Evolutionary conservation across 2,329 filamentous ascomycete species (phyloP), one percentile per base, ranked within the genome.

Genomic region (Paramyrothecium roridum): DNA sequence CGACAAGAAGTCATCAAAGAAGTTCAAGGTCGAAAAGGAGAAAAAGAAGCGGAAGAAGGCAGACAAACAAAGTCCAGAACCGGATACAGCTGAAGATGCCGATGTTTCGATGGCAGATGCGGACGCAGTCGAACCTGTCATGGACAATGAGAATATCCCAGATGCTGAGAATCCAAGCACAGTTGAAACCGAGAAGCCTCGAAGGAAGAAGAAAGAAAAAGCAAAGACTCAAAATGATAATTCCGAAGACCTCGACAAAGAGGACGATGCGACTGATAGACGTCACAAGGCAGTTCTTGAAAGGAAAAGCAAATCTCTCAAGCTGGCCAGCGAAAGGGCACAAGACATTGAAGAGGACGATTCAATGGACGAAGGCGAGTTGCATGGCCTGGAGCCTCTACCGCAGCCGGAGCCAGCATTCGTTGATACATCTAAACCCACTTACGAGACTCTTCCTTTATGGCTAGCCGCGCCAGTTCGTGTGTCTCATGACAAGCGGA

Each of bases 401-500:
- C 92, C 92, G 8, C 92, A 96, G 62, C 92, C 90, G 13, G 81
- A 82, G 33, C 83, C 82, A 1, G 78, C 84, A 1, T 75, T 80
- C 1, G 80, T 86, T 48, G 74, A 81, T 30, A 76, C 77, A 1
- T 79, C 82, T 52, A 80, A 81, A 53, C 85, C 88, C 2, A 81
- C 82, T n/a, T 92, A 91, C 70, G 87, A 91, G 30, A 89, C 89
- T 1, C 77, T 96, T 3, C 93, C 93, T 0, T 63, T 79, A 3
- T 98, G 93, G 93, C 79, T 97, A 13, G 85, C 88, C 6, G 81
- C 86, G 13, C 92, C 93, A 0, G 81, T 88, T n/a, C 80, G 83
- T 23, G 85, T 92, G 3, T 80, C 86, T 1, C 79, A 85, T 10
- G 80, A 84, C 6, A 80, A 81, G 11, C 81, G 76, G 33, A 75